Conservation (phyloP, 345 rosid genomes). For the Eucalyptus paniculata region DNA sequence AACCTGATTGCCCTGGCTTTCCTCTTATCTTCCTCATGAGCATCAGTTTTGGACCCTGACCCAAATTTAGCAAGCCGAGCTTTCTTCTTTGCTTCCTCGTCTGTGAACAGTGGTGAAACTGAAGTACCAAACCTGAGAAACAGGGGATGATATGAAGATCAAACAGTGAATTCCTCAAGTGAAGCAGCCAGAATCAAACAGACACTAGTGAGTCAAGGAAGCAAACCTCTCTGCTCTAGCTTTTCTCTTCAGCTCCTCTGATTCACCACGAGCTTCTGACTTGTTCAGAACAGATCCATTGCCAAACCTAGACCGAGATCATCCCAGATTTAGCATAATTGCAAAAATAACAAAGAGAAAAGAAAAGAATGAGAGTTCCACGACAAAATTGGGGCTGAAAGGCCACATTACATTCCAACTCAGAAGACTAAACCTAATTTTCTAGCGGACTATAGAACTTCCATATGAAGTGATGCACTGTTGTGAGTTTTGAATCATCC, state of each 20-base stretch:
- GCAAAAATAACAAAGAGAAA: not conserved
- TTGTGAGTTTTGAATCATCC: not conserved
- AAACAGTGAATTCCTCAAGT: not conserved
- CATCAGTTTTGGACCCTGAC: conserved; percentile 25
- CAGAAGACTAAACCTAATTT: not conserved
- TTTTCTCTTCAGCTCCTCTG: conserved; percentile 80
- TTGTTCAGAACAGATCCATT: conserved; percentile 16
- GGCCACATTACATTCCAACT: not conserved
- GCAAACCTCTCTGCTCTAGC: conserved; percentile 88
- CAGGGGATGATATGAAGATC: not conserved
- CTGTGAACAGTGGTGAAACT: conserved; percentile 17
- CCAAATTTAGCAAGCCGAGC: conserved; percentile 74
- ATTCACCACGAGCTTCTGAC: conserved; percentile 30
- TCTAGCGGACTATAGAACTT: not conserved
- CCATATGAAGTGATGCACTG: not conserved
- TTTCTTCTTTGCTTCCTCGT: conserved; percentile 77
- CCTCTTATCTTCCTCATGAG: conserved; percentile 62
- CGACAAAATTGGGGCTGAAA: not conserved
- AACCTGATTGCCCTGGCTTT: conserved; percentile 83
- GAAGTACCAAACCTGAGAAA: conserved; percentile 67
- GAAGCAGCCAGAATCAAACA: not conserved
- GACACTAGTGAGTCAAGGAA: not conserved
- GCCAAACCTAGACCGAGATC: conserved; percentile 21
- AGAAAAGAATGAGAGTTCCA: not conserved
- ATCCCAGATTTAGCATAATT: not conserved